Evolutionary conservation across 2,329 filamentous ascomycete genomes (phyloP).

Genomic region (Xylaria sp.): DNA sequence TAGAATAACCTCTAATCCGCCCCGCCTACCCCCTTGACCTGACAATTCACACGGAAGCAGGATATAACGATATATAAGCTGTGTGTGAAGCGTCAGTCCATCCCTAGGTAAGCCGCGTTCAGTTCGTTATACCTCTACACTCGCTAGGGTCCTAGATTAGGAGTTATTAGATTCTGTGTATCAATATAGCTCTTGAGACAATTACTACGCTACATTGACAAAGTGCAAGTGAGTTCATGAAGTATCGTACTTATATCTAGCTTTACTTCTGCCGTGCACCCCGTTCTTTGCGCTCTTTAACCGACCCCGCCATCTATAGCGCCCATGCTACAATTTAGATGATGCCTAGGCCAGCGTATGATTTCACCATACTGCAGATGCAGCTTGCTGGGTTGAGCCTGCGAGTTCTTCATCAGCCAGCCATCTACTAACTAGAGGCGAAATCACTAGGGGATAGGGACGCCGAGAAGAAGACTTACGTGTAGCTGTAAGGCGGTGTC

Average conservation of each 20-base stretch:
- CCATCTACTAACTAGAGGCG: not conserved
- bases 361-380: conserved; percentile 40
- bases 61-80: not conserved
- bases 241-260: not conserved
- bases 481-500: conserved; percentile 53
- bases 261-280: not conserved
- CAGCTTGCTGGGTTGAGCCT: conserved; percentile 41
- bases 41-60: not conserved
- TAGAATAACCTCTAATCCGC: conserved; percentile 39
- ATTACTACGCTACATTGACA: not conserved
- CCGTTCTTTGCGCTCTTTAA: not conserved
- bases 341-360: conserved; percentile 33
- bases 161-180: not conserved
- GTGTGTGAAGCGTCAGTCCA: not conserved
- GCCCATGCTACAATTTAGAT: conserved; percentile 11
- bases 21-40: not conserved
- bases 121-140: not conserved
- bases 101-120: not conserved
- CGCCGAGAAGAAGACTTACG: conserved; percentile 42
- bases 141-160: not conserved
- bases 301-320: not conserved
- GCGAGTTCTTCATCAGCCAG: conserved; percentile 6
- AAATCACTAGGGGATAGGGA: not conserved
- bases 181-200: not conserved
- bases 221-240: not conserved